Base-by-base conservation (phyloP, 1,284 basidiomycete genomes). In the Phellinidium pouzarii region DNA sequence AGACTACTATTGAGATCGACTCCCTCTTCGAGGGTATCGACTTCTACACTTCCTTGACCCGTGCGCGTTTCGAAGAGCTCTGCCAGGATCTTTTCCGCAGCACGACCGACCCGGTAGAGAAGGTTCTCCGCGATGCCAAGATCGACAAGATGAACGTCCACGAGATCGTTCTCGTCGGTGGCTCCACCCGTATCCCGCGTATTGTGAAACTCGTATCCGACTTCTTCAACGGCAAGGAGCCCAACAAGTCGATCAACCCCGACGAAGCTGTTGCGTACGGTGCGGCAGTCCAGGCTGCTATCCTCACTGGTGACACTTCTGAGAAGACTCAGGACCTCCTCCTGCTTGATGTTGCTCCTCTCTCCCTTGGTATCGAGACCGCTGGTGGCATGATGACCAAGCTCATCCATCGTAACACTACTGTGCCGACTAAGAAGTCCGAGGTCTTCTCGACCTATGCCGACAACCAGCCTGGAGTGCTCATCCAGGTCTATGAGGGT, bases 191-290 rank as follows among this genome's bases (percentile, higher is more conserved):
- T 87, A 99, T 99, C 65, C 94, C 95, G 63, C 90, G 92, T 75
- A 90, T 98, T 67, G 87, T 95, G 73, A 94, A 96, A 78, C 88
- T 97, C 68, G 92, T 99, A 48, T 94, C 91, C 55, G 94, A 98
- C 77, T 95, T 93, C 82, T 99, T 98, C 84, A 93, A 93, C 70
- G 94, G 94, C 70, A 92, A 93, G 78, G 90, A 94, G 77, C 91
- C 88, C 66, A 91, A 91, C 80, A 91, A 91, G 78, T 87, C 81
- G 70, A 99, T 99, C 82, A 99, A 99, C 86, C 96, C 96, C 59
- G 95, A 99, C 65, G 96, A 99, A 77, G 96, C 96, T 58, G 95
- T 99, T 61, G 95, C 96, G 37, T 97, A 97, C 74, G 96, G 96
- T 79, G 96, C 95, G 61, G 94, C 96, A 60, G 95, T 99, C 65